Percentiles rank a stretch among this genome's conserved stretches.
Evolutionary conservation across 176 grass and related monocot genomes (phyloP).

Genomic region (Tillandsia leiboldiana): DNA sequence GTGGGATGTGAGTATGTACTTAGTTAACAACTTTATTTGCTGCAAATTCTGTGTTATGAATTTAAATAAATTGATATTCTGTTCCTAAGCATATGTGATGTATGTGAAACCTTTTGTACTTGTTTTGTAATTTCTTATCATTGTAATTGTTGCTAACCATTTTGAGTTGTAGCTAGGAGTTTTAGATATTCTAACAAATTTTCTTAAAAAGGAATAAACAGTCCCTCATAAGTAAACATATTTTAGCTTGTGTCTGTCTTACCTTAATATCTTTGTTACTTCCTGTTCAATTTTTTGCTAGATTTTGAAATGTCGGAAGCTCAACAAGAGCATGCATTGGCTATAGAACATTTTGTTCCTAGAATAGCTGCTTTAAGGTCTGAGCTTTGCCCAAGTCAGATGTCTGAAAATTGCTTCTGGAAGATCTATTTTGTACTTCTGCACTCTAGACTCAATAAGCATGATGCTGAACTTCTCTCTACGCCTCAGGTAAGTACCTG

Average conservation of each 20-base stretch:
- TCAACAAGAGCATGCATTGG: slow-evolving; percentile 49
- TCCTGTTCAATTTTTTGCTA: slow-evolving; percentile 10
- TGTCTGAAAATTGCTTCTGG: slow-evolving; percentile 75
- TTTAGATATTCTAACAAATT: neutral
- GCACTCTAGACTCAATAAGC: slow-evolving; percentile 50
- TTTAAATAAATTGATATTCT: no score
- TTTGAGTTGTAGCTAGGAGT: neutral
- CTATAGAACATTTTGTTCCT: slow-evolving; percentile 42
- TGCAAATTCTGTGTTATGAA: no score
- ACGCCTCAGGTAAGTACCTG: slow-evolving; percentile 40
- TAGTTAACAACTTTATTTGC: no score
- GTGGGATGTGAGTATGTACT: no score
- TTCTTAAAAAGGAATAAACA: neutral
- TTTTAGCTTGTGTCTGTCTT: neutral
- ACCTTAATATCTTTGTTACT: neutral
- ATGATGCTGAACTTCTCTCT: slow-evolving; percentile 59
- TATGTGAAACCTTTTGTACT: neutral
- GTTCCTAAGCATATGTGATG: no score
- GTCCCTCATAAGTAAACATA: neutral
- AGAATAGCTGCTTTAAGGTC: slow-evolving; percentile 34
- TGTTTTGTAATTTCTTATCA: neutral
- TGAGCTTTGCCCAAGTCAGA: slow-evolving; percentile 56
- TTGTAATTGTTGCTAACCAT: neutral
- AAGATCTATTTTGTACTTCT: slow-evolving; percentile 85
- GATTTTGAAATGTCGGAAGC: slow-evolving; percentile 61